phyloP scores from a whole-genome alignment of 371 early-diverging fungal species.

The Funneliformis caledonium region DNA sequence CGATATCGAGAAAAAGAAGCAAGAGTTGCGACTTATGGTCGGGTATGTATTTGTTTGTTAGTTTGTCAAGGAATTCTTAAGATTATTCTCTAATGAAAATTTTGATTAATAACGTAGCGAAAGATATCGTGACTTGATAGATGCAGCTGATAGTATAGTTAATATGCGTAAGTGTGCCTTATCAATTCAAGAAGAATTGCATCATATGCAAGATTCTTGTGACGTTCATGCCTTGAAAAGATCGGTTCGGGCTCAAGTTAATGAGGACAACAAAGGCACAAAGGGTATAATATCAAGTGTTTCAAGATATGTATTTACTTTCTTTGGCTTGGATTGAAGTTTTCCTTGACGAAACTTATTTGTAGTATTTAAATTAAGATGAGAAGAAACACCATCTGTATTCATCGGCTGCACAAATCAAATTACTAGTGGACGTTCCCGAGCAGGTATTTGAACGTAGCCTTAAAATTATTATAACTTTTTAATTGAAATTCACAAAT shows the following conservation, averaged over 20 bases:
- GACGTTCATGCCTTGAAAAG: constrained; percentile 60
- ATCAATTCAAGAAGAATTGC: constrained; percentile 60
- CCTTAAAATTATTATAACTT: not conserved
- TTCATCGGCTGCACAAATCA: constrained; percentile 77
- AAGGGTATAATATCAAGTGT: constrained; percentile 44
- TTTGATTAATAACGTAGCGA: constrained; percentile 61
- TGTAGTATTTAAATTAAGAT: constrained; percentile 47
- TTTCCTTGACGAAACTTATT: not conserved
- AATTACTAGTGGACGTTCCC: constrained; percentile 84
- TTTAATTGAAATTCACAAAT: not conserved
- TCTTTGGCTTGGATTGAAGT: not conserved
- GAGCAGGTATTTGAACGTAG: constrained; percentile 67
- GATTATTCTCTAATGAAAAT: not conserved
- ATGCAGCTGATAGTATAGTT: constrained; percentile 82
- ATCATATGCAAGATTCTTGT: constrained; percentile 63
- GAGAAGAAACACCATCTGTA: constrained; percentile 63
- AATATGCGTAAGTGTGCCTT: constrained; percentile 70
- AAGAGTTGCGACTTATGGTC: constrained; percentile 83
- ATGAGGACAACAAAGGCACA: constrained; percentile 48
- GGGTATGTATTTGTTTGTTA: constrained; percentile 62
- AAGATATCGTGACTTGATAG: constrained; percentile 82
- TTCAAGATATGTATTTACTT: not conserved
- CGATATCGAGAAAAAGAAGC: constrained; percentile 78
- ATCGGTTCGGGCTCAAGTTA: constrained; percentile 46
- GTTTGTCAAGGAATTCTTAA: not conserved